Base-by-base conservation (phyloP, 2,329 filamentous ascomycete genomes). In the Tolypocladium capitatum region DNA sequence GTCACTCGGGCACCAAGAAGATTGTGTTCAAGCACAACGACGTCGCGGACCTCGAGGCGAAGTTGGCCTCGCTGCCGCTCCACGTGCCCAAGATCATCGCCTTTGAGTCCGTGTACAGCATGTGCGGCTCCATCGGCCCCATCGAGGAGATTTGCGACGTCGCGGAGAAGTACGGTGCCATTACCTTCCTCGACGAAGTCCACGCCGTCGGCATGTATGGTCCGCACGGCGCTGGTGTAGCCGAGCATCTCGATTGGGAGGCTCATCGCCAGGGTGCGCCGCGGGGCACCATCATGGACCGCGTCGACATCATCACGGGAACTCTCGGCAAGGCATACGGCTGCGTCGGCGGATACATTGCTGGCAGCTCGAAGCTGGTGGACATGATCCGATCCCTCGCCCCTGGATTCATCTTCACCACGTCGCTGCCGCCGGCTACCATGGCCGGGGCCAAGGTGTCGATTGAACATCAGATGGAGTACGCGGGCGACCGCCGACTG, bases 121-220 rank as follows among this genome's bases (percentile, higher is more conserved):
- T 98, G 92, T 98, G 92, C 63, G 92, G 92, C 53, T 95, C 89
- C 16, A 87, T 98, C 63, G 92, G 89, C 0, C 92, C 92, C 1
- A 98, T 98, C 57, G 87, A 90, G 68, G 84, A 84, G 62, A 97
- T 98, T 52, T 97, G 91, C 65, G 89, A 98, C 63, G 72, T 98
- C 47, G 91, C 92, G 10, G 90, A 97, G 53, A 96, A 95, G 72
- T 98, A 98, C 64, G 92, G 92, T 50, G 92, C 92, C 35, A 82
- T 98, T 54, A 98, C 92, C 58, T 98, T 98, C 67, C 74, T 96
- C 63, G 92, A 98, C 63, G 92, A 98, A 79, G 92, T 98, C 52
- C 92, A 98, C 70, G 92, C 92, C 41, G 92, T 98, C 21, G 92
- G 92, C 63, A 97, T 98, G 92, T 98, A 98, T 67, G 92, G 92